Evolutionary conservation across 306 rosid genomes (phyloP), one percentile per base, ranked within the genome.

Genomic region (Pachyrhizus erosus): DNA sequence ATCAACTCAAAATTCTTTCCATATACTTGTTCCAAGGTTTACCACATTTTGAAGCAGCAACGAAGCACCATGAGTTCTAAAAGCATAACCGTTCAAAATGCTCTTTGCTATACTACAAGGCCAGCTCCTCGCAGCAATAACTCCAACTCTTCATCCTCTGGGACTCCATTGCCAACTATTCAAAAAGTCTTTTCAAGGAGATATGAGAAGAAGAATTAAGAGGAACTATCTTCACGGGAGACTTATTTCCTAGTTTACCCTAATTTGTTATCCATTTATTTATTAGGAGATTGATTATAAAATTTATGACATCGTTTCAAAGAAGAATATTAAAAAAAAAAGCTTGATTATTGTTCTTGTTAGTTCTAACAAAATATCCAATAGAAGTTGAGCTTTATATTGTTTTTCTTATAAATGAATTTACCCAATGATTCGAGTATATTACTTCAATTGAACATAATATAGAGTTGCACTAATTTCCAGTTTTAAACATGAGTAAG

Each of bases 101-200:
- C 0, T 73, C 48, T 73, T 31, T 10, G 65, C 65, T 7, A 9
- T 10, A 33, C 65, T 5, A 73, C 65, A 73, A 73, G 65, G 49
- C 78, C 78, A 0, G 43, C 77, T n/a, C 78, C 78, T 18, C 5
- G 33, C 7, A 1, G 18, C 48, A 52, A 7, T 18, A 73, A n/a
- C 43, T 52, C 77, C 9, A 73, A 73, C 11, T 31, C 78, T 52
- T 10, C 31, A 73, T 51, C 31, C 27, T 51, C 78, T 5, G 33
- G 65, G 4, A 34, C 48, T n/a, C 11, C 0, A 13, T 31, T 73
- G 48, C 65, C 65, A 52, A 73, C 65, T 15, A 73, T 73, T n/a
- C 48, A 73, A 33, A 51, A 31, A 12, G 15, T 5, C 48, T 51
- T 73, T 33, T 31, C 78, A 52, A 51, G 18, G 68, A 61, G 27